Evolutionary conservation across 2,329 filamentous ascomycete genomes (phyloP).

Genomic region (Epichloe coenophiala): DNA sequence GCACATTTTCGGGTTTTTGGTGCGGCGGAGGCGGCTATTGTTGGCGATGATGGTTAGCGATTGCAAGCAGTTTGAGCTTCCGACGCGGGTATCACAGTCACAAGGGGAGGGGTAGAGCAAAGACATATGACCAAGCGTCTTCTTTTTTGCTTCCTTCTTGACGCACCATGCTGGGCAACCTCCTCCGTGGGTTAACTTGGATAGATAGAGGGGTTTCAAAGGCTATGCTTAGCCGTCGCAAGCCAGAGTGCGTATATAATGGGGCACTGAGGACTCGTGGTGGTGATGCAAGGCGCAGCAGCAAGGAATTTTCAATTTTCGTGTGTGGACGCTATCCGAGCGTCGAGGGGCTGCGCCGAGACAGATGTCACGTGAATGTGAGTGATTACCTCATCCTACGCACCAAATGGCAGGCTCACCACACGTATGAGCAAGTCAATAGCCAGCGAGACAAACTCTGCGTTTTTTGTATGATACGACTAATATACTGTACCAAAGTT

Average conservation of each 20-base stretch:
- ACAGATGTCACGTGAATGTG: slow-evolving; percentile 19
- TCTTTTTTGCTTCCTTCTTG: neutral
- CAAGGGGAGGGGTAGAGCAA: slow-evolving; percentile 15
- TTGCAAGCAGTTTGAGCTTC: neutral
- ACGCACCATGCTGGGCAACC: slow-evolving; percentile 39
- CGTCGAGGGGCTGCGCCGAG: slow-evolving; percentile 24
- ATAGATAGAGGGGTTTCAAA: slow-evolving; percentile 23
- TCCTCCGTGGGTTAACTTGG: slow-evolving; percentile 30
- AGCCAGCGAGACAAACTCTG: no score
- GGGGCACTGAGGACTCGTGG: slow-evolving; percentile 24
- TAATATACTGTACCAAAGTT: no score
- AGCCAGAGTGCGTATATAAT: slow-evolving; percentile 22
- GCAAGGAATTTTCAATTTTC: slow-evolving; percentile 30
- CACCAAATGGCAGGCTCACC: neutral
- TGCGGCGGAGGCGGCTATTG: slow-evolving; percentile 82
- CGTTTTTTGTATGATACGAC: no score
- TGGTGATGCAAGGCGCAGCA: slow-evolving; percentile 22
- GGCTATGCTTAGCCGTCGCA: slow-evolving; percentile 25
- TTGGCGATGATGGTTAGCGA: slow-evolving; percentile 1
- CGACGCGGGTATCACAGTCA: slow-evolving; percentile 10
- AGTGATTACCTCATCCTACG: slow-evolving; percentile 15
- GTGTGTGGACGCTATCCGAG: slow-evolving; percentile 32
- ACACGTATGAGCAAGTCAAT: neutral
- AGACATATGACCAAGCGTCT: slow-evolving; percentile 10
- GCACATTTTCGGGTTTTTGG: slow-evolving; percentile 97